phyloP scores from a whole-genome alignment of 495 filamentous ascomycete genomes.

The Bacidia gigantensis region DNA sequence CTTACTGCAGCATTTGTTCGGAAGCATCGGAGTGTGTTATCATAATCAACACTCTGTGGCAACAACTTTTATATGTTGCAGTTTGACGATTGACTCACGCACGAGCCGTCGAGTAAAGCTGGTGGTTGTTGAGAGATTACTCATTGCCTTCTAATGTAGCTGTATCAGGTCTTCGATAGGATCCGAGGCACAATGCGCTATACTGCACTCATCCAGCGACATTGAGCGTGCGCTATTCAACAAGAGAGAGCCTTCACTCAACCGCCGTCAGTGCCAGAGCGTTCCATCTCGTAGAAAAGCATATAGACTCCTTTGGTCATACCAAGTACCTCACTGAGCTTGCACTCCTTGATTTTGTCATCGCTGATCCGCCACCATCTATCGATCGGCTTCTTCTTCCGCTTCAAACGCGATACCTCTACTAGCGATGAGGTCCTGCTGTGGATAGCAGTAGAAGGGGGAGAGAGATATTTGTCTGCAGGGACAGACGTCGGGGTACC shows the following conservation, averaged over 20 bases:
- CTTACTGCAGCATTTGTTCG: too few relatives aligned
- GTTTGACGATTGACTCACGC: too few relatives aligned
- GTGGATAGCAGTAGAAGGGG: background rate
- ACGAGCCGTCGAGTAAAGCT: too few relatives aligned
- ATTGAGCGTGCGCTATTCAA: too few relatives aligned
- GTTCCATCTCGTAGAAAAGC: constrained; percentile 84
- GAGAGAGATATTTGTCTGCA: background rate
- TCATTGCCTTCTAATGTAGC: too few relatives aligned
- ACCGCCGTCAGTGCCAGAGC: background rate
- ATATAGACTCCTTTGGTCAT: constrained; percentile 97
- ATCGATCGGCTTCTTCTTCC: constrained; percentile 45
- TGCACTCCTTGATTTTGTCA: constrained; percentile 89
- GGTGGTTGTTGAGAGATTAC: too few relatives aligned
- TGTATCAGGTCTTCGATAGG: too few relatives aligned
- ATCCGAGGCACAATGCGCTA: too few relatives aligned
- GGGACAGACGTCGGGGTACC: background rate
- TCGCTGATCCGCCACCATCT: constrained; percentile 98
- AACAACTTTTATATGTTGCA: too few relatives aligned
- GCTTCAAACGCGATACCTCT: constrained; percentile 10
- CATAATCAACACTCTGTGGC: too few relatives aligned
- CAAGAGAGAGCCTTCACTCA: background rate
- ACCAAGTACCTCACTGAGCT: constrained; percentile 73
- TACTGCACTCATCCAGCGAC: too few relatives aligned
- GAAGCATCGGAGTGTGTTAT: too few relatives aligned
- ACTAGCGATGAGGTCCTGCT: constrained; percentile 6